Evolutionary conservation across 371 early-diverging fungal genomes (phyloP).

Genomic region (Mortierella sp.): DNA sequence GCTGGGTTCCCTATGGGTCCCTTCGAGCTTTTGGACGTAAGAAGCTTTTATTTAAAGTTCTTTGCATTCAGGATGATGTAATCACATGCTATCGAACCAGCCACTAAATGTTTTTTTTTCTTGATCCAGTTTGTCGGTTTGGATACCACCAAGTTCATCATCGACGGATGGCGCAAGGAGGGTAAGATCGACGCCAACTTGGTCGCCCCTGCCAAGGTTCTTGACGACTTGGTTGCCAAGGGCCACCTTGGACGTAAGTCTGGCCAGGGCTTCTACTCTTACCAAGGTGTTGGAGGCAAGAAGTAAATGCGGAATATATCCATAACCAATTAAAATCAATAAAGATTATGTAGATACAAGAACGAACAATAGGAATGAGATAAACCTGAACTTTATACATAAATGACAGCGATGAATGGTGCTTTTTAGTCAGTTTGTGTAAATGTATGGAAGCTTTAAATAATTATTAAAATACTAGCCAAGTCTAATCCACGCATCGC

Average conservation of each 20-base stretch:
- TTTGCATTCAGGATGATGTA: background rate
- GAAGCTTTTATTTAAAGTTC: slow-evolving; percentile 36
- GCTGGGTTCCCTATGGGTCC: slow-evolving; percentile 99
- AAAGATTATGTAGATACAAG: background rate
- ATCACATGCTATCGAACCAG: background rate
- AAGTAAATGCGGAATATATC: slow-evolving; percentile 20
- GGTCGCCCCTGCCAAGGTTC: slow-evolving; percentile 73
- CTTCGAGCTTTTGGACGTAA: slow-evolving; percentile 90
- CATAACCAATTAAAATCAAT: background rate
- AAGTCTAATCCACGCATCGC: no score
- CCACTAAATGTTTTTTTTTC: background rate
- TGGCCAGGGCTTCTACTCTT: slow-evolving; percentile 93
- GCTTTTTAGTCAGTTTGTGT: no score
- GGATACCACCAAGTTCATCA: slow-evolving; percentile 95
- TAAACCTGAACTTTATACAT: no score
- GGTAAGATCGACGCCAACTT: slow-evolving; percentile 80
- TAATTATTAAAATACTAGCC: no score
- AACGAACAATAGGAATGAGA: no score
- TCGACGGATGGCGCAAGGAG: slow-evolving; percentile 88
- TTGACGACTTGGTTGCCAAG: slow-evolving; percentile 82
- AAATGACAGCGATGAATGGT: no score
- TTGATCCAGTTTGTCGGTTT: slow-evolving; percentile 89
- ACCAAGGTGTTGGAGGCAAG: slow-evolving; percentile 61
- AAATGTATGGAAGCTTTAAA: no score
- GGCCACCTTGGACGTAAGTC: slow-evolving; percentile 91